Evolutionary conservation across 305 asterid genomes (phyloP).

Genomic region (Solanum chacoense): DNA sequence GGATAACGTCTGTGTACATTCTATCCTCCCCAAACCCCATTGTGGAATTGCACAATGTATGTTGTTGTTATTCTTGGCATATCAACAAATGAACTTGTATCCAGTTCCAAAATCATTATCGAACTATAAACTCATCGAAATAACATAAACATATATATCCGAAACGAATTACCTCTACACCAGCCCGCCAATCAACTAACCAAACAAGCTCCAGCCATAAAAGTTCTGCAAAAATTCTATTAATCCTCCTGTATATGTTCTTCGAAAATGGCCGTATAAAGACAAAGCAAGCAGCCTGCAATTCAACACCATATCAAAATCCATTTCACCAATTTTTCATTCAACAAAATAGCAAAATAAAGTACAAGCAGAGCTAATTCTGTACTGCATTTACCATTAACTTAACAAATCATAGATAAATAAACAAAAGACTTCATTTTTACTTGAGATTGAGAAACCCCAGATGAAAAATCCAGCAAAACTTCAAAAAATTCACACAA

Average conservation of each 20-base stretch:
- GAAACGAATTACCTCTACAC: constrained; percentile 50
- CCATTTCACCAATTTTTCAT: neutral
- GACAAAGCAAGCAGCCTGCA: constrained; percentile 56
- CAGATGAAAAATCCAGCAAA: neutral
- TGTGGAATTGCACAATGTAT: neutral
- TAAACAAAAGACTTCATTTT: neutral
- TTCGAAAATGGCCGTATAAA: constrained; percentile 61
- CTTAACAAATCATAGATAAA: neutral
- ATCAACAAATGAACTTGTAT: neutral
- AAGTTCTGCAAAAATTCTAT: constrained; percentile 71
- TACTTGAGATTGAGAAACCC: neutral
- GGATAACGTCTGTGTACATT: neutral
- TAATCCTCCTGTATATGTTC: constrained; percentile 73
- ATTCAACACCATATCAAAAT: neutral
- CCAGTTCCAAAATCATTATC: neutral
- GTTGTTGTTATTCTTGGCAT: neutral
- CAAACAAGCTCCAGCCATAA: constrained; percentile 93
- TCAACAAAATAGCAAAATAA: neutral
- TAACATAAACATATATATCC: neutral
- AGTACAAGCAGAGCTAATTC: neutral
- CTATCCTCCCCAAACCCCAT: neutral
- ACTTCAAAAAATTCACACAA: neutral
- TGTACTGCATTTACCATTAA: neutral
- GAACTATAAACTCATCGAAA: neutral
- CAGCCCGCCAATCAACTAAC: constrained; percentile 98